Evolutionary conservation across 345 rosid species (phyloP).

Genomic region (Salix exigua): DNA sequence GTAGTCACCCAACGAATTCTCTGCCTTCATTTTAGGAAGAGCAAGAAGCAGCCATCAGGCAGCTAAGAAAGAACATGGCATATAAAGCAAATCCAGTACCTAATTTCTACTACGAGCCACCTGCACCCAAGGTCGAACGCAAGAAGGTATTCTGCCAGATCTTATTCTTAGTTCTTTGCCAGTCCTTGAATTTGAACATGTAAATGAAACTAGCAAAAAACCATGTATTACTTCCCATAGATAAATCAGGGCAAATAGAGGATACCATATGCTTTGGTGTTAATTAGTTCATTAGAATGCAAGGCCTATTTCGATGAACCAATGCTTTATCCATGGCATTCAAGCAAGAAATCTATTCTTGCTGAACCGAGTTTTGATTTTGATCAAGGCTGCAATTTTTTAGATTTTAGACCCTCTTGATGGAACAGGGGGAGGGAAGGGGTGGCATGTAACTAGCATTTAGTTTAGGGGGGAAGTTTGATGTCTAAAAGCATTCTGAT

Average conservation of each 20-base stretch:
- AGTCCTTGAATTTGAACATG: not conserved
- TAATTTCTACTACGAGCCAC: conserved; percentile 79
- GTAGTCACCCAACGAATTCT: not conserved
- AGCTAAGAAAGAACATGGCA: conserved; percentile 77
- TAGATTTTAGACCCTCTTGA: not conserved
- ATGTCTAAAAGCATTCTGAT: not conserved
- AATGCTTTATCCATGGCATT: not conserved
- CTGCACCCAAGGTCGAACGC: conserved; percentile 76
- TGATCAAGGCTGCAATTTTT: not conserved
- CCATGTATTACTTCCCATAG: not conserved
- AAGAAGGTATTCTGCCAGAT: conserved; percentile 61
- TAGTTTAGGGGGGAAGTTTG: not conserved
- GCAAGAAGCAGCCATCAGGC: conserved; percentile 87
- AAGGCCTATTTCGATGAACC: not conserved
- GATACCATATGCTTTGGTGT: not conserved
- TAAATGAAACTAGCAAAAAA: conserved; percentile 2
- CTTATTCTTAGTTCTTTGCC: not conserved
- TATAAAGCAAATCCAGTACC: conserved; percentile 92
- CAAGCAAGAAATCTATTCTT: not conserved
- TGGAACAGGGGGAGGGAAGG: not conserved
- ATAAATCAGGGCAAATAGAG: not conserved
- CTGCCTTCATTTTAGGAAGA: conserved; percentile 64
- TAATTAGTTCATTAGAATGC: not conserved
- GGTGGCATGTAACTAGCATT: not conserved
- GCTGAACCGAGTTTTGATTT: not conserved